A percentile compares a stretch with the other conserved stretches of the same genome.
Conservation (phyloP, 805 yeast species). For the Martiniozyma abietophila region DNA sequence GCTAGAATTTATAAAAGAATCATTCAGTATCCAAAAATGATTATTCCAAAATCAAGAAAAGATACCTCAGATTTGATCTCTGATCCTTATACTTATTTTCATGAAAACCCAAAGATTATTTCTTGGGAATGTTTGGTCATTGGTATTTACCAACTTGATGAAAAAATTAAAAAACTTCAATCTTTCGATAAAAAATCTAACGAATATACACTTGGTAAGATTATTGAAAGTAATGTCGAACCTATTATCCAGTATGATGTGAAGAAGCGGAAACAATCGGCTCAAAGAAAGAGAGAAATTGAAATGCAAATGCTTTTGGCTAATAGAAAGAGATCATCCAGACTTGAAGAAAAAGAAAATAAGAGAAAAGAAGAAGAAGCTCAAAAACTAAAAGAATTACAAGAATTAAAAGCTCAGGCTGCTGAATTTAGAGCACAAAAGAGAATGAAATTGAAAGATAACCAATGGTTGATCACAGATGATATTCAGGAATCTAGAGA, state of each 20-base stretch:
- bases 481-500: constrained; percentile 26
- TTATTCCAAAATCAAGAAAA: constrained; percentile 28
- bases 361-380: constrained; percentile 46
- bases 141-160: constrained; percentile 37
- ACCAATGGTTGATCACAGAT: neutral
- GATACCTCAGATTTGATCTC: constrained; percentile 20
- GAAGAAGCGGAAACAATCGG: constrained; percentile 42
- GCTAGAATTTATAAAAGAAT: constrained; percentile 40
- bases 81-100: constrained; percentile 12
- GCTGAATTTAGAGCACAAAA: constrained; percentile 35
- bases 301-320: constrained; percentile 56
- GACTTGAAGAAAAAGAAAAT: constrained; percentile 56
- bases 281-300: constrained; percentile 50
- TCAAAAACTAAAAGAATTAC: constrained; percentile 30
- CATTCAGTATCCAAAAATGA: constrained; percentile 24
- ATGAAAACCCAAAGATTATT: constrained; percentile 27
- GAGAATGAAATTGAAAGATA: constrained; percentile 25
- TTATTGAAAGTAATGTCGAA: constrained; percentile 26
- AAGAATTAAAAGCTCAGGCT: constrained; percentile 14
- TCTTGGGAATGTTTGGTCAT: constrained; percentile 33
- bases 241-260: constrained; percentile 36
- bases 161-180: constrained; percentile 23
- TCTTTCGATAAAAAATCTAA: constrained; percentile 24
- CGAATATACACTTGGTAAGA: constrained; percentile 23
- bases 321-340: constrained; percentile 64